Evolutionary conservation across 139 green algal species (phyloP), one percentile per base, ranked within the genome.

Genomic region (Chlamydomonas sp.): DNA sequence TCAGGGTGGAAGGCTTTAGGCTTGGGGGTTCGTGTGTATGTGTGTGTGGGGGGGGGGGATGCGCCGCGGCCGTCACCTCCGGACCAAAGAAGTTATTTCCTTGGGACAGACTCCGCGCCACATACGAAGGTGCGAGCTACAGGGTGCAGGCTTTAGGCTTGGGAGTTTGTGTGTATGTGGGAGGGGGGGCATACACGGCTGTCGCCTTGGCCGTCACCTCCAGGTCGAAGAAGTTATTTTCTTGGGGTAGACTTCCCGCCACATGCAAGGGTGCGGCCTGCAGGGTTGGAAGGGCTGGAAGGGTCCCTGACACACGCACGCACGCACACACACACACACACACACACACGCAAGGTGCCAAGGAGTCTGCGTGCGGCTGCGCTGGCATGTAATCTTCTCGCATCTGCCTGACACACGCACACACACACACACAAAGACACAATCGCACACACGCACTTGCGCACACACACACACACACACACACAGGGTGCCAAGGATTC

Each of bases 201-300:
- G n/a, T n/a, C 16, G 61, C 89, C 33, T 86, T 71, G 2, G 91
- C 91, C 1, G 93, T 87, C 26, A 92, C 83, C n/a, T 85, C 82
- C 48, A 89, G 90, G 72, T 88, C 65, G 77, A 62, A 61, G 33
- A 88, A 84, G 35, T 99, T 99, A 84, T 99, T n/a, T 99, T 75
- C 85, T 99, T 35, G 95, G 95, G 58, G 99, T 95, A 28, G 95
- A 99, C 82, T 90, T 74, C 33, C 91, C 92, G 2, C 93, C 93
- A 0, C 93, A 98, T 74, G 81, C 93, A 5, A 84, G n/a, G n/a
- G n/a, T n/a, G n/a, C n/a, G n/a, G n/a, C n/a, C n/a, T n/a, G n/a
- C n/a, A n/a, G n/a, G n/a, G n/a, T n/a, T n/a, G n/a, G n/a, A n/a
- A n/a, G n/a, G n/a, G n/a, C n/a, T n/a, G n/a, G n/a, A n/a, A n/a